These are phyloP conservation scores for Elaeis guineensis DNA, from an alignment of 176 grass and related monocot species.

Conservation along the genomic window DNA sequence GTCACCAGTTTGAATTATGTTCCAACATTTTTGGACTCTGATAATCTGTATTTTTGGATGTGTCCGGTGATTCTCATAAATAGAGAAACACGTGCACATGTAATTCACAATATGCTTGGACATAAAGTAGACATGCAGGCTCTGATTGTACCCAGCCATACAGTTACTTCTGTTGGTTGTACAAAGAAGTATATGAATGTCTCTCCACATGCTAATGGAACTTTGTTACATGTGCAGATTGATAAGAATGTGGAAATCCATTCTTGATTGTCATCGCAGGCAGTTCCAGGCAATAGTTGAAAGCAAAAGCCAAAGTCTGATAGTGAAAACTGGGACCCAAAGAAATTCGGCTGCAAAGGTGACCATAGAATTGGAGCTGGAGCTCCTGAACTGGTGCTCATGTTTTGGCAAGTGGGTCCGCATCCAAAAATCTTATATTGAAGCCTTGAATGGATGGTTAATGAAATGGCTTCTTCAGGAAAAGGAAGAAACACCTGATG, in stretches of 20 bases:
- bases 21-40: no score
- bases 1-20: no score
- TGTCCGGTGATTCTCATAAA: no score
- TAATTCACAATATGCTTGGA: no score
- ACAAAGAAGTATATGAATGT: no score
- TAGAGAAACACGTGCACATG: no score
- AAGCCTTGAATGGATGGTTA: constrained; percentile 69
- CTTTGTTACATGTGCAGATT: constrained; percentile 35
- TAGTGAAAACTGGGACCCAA: constrained; percentile 45
- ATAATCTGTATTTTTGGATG: no score
- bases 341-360: constrained; percentile 35
- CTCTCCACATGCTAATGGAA: no score
- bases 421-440: constrained; percentile 62
- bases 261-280: constrained; percentile 67
- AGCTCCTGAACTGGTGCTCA: constrained; percentile 79
- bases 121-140: no score
- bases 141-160: no score
- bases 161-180: no score
- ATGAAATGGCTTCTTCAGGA: constrained; percentile 81
- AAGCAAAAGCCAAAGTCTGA: constrained; percentile 50
- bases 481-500: constrained; percentile 59
- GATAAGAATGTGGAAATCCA: constrained; percentile 72
- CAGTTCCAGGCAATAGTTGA: constrained; percentile 68
- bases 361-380: constrained; percentile 57
- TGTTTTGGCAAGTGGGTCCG: constrained; percentile 76